Evolutionary conservation across 345 rosid species (phyloP), one percentile per base, ranked within the genome.

Genomic region (Citrus mangshanensis): DNA sequence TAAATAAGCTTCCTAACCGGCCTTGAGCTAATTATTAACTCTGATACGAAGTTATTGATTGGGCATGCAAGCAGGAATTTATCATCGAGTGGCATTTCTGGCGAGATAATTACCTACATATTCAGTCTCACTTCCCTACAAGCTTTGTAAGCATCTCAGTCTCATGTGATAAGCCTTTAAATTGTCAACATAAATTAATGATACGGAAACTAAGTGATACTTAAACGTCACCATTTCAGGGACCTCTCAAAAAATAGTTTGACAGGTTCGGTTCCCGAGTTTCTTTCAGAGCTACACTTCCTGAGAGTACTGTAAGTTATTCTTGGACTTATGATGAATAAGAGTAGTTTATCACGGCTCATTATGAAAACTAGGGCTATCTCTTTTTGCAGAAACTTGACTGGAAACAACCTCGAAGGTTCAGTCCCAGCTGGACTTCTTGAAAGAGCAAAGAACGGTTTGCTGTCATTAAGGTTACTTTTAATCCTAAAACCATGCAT

Each of bases 191-290:
- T 21, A 61, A 9, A 14, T 65, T 13, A 46, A 37, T 30, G 78
- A 56, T 28, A 5, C 28, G 10, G 27, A 37, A 8, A 19, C 13
- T 40, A 58, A 28, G 16, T 58, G 12, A 18, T 55, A 18, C n/a
- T 28, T 49, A 13, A 38, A 7, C 3, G 37, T 63, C 28, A 13
- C 58, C 1, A 13, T 64, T 28, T 6, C 72, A 88, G 90, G 75
- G 90, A 90, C 68, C 79, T 88, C 55, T 88, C 92, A 9, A 79
- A 86, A 74, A 89, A 87, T 63, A 84, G 55, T 62, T 80, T 90
- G 78, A 83, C 72, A 0, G 94, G 92, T 7, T n/a, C 60, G 21
- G 66, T 89, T 61, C 90, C 92, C 0, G 72, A 75, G 4, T 87
- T 90, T 78, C 84, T 90, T 19, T 74, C 84, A 4, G 19, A 5